These are phyloP conservation scores for Wickerhamomyces queroliae DNA, from an alignment of 805 yeast genomes.

Conservation along the genomic window DNA sequence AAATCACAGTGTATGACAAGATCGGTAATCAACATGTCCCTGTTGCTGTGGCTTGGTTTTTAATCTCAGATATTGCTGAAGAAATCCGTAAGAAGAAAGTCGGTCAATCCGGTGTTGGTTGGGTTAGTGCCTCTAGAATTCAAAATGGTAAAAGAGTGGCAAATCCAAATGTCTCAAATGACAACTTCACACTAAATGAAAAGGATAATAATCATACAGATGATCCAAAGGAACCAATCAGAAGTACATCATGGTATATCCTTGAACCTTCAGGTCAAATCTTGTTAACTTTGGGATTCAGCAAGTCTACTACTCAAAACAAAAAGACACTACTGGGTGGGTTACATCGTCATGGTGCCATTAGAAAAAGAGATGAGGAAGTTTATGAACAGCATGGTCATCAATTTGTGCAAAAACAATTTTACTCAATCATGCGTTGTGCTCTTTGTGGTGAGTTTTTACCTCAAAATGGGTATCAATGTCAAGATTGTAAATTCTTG, in stretches of 20 bases:
- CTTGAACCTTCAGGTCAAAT: constrained; percentile 95
- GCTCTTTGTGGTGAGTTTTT: constrained; percentile 96
- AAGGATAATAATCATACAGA: constrained; percentile 4
- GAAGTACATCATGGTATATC: constrained; percentile 78
- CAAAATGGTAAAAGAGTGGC: constrained; percentile 15
- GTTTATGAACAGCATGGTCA: constrained; percentile 96
- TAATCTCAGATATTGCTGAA: constrained; percentile 87
- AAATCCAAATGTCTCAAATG: constrained; percentile 16
- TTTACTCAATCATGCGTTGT: constrained; percentile 95
- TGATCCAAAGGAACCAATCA: constrained; percentile 25
- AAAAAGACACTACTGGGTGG: constrained; percentile 48
- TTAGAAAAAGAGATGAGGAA: constrained; percentile 83
- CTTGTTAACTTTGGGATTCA: constrained; percentile 69
- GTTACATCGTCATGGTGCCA: constrained; percentile 95
- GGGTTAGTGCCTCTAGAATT: constrained; percentile 78
- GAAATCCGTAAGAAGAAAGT: constrained; percentile 89
- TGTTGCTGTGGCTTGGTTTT: constrained; percentile 89
- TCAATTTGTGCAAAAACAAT: constrained; percentile 91
- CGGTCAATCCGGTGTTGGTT: constrained; percentile 72
- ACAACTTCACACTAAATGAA: constrained; percentile 17
- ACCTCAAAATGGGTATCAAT: constrained; percentile 79
- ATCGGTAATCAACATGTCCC: constrained; percentile 64
- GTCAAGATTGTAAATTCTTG: constrained; percentile 76
- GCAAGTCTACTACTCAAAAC: constrained; percentile 52
- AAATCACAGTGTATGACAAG: constrained; percentile 81